Base-by-base conservation (phyloP, 1,284 basidiomycete species). In the Amylostereum chailletii region DNA sequence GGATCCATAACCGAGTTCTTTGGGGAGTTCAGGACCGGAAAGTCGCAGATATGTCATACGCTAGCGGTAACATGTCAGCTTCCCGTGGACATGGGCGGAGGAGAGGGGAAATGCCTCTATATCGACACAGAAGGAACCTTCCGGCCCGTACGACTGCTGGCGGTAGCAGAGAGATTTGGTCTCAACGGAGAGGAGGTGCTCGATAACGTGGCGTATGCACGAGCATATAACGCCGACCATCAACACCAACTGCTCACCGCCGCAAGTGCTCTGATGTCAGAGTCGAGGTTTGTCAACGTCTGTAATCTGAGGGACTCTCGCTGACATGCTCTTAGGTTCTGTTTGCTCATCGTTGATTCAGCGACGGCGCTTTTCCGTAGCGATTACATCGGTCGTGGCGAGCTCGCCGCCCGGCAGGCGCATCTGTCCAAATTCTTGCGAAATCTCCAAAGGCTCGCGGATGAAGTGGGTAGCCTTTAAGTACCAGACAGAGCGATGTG, bases 61-160 rank as follows among this genome's bases (percentile, higher is more conserved):
- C 80, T 99, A 36, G 94, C 96, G 0, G 96, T 98, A 10, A 98
- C 95, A 4, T 99, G 96, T 65, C 96, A 97, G 73, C 79, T 99
- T 5, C 96, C 96, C 0, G 87, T 95, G 42, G 88, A 83, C 58
- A 97, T 98, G 94, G 96, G 96, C 30, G 96, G 96, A 32, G 96
- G 96, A 4, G 96, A 99, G 68, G 96, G 96, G 45, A 99, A 99
- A 70, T 98, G 95, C 62, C 73, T 99, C 44, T 99, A 95, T 68
- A 98, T 99, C 68, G 96, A 99, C 66, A 99, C 96, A 0, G 95
- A 99, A 64, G 94, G 94, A 7, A 99, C 96, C 2, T 99, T 99
- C 75, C 92, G 96, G 57, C 96, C 96, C 11, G 89, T 92, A 36
- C 90, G 96, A 52, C 74, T 99, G 49, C 76, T 99, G 32, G 90